Evolutionary conservation across 352 stramenopile genomes (phyloP).

Genomic region (Phytopythium helicoides): DNA sequence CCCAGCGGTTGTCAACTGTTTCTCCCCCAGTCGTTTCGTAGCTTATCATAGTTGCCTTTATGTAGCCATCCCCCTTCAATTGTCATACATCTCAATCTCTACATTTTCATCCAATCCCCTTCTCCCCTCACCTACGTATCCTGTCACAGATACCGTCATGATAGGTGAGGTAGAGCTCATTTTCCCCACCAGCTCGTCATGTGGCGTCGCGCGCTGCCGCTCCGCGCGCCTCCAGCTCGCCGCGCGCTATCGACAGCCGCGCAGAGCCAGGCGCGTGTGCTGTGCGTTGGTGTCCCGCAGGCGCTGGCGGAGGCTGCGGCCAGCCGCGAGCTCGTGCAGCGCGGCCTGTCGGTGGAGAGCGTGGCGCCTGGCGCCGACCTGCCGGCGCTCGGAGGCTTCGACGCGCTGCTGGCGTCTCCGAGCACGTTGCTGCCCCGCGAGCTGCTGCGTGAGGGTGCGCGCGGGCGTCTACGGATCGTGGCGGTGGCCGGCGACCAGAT

Average conservation of each 20-base stretch:
- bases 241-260: slow-evolving; percentile 14
- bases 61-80: too few species aligned
- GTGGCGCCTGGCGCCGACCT: slow-evolving; percentile 28
- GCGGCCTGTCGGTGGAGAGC: slow-evolving; percentile 63
- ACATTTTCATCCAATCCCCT: too few species aligned
- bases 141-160: background rate
- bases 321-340: slow-evolving; percentile 69
- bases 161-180: too few species aligned
- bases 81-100: too few species aligned
- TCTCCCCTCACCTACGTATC: background rate
- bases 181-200: background rate
- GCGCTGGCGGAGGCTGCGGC: slow-evolving; percentile 46
- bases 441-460: slow-evolving; percentile 39
- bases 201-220: background rate
- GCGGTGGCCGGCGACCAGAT: slow-evolving; percentile 55
- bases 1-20: too few species aligned
- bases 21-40: too few species aligned
- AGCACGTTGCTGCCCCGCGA: slow-evolving; percentile 39
- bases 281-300: slow-evolving; percentile 61
- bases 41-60: too few species aligned
- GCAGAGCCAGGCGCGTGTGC: slow-evolving; percentile 34
- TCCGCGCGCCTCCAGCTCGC: background rate
- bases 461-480: slow-evolving; percentile 48
- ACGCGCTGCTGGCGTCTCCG: slow-evolving; percentile 61
- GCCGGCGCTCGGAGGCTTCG: slow-evolving; percentile 38